Conservation (phyloP, 208 protist species). For the Wallacemonas rigidus region DNA sequence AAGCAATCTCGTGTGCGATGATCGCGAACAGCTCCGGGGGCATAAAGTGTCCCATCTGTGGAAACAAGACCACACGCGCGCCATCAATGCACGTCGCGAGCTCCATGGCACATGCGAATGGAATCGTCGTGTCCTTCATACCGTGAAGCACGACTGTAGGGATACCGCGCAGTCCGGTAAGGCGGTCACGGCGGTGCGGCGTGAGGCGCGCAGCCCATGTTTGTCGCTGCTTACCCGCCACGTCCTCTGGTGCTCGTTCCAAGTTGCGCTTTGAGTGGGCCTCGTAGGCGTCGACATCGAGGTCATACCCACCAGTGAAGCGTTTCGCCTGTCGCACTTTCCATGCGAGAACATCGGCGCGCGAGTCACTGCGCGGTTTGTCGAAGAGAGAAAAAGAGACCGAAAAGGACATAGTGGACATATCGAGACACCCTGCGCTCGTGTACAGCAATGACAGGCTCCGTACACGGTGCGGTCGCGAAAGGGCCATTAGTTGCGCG, state of each 20-base stretch:
- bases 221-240: conserved; percentile 10
- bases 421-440: background rate
- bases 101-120: background rate
- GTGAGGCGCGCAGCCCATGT: conserved; percentile 1
- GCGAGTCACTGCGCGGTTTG: conserved; percentile 4
- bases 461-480: background rate
- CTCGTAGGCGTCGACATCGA: conserved; percentile 16
- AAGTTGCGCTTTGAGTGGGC: conserved; percentile 4
- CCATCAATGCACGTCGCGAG: background rate
- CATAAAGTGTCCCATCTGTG: conserved; percentile 22
- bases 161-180: conserved; percentile 2
- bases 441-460: conserved; percentile 13
- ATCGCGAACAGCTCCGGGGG: conserved; percentile 8
- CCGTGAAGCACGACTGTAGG: conserved; percentile 21
- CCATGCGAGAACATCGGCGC: conserved; percentile 7
- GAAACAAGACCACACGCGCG: conserved; percentile 11
- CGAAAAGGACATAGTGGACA: conserved; percentile 12
- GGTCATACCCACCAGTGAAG: conserved; percentile 11
- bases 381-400: conserved; percentile 14
- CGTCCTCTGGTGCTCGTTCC: background rate
- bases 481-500: conserved; percentile 19
- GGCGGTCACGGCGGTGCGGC: background rate
- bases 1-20: conserved; percentile 9
- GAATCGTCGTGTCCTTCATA: conserved; percentile 19
- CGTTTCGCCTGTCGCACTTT: conserved; percentile 12